phyloP scores from a whole-genome alignment of 257 asterid species.

The Solanum neorickii region DNA sequence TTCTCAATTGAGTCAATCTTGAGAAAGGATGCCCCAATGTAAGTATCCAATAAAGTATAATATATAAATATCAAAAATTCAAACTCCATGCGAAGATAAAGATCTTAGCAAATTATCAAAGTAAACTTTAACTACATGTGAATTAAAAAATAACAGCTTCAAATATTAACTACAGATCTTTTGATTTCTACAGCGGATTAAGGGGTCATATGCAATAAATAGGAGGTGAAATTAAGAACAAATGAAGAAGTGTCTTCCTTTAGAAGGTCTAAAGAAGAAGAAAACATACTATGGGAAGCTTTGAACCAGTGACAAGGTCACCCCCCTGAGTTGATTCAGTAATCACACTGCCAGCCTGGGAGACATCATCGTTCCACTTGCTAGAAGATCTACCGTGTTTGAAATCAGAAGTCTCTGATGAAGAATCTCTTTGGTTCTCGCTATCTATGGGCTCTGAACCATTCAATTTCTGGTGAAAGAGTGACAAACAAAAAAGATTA shows the following conservation, averaged over 20 bases:
- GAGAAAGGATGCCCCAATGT: neutral
- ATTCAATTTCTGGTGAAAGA: constrained; percentile 61
- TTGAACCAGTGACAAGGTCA: constrained; percentile 66
- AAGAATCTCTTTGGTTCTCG: constrained; percentile 41
- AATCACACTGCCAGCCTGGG: constrained; percentile 73
- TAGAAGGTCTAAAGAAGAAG: neutral
- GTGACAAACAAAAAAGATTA: constrained; percentile 12
- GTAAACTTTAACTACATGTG: neutral
- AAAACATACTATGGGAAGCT: constrained; percentile 58
- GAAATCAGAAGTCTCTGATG: constrained; percentile 36
- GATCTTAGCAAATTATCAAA: neutral
- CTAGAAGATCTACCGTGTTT: constrained; percentile 52
- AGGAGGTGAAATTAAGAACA: neutral
- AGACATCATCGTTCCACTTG: constrained; percentile 75
- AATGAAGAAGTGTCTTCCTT: neutral
- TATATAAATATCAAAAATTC: neutral
- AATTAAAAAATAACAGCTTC: neutral
- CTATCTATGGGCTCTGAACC: constrained; percentile 43
- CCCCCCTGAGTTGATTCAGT: constrained; percentile 76
- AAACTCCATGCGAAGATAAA: neutral
- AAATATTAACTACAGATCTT: neutral
- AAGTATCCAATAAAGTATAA: neutral
- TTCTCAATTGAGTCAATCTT: neutral
- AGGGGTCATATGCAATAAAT: neutral
- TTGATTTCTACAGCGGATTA: neutral